A percentile compares a stretch with the other conserved stretches of the same genome.
Conservation (phyloP, 2,329 filamentous ascomycete genomes). For the Calycina marina region DNA sequence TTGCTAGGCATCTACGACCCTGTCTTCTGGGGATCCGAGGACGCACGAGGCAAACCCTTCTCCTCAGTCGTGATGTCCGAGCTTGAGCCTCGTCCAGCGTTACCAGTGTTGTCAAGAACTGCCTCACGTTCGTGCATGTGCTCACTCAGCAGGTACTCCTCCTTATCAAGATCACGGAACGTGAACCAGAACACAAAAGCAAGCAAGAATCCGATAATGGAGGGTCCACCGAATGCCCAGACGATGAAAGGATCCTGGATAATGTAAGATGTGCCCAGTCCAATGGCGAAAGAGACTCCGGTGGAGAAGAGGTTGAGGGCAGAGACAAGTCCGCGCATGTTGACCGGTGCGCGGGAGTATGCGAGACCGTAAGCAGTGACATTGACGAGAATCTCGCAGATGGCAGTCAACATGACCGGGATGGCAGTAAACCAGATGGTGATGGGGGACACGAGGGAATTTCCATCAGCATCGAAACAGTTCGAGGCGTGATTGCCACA, state of each 20-base stretch:
- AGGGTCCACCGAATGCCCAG: slow-evolving; percentile 33
- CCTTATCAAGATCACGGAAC: slow-evolving; percentile 21
- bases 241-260: slow-evolving; percentile 33
- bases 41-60: no score
- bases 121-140: neutral
- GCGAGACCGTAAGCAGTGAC: slow-evolving; percentile 36
- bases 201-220: slow-evolving; percentile 29
- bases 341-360: slow-evolving; percentile 33
- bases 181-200: slow-evolving; percentile 31
- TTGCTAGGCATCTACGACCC: no score
- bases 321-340: slow-evolving; percentile 35
- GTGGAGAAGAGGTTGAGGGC: slow-evolving; percentile 33
- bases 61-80: no score
- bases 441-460: slow-evolving; percentile 22
- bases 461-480: slow-evolving; percentile 11
- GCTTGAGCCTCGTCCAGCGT: neutral
- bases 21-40: no score
- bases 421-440: slow-evolving; percentile 42
- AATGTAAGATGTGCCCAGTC: slow-evolving; percentile 29
- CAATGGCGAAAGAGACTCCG: slow-evolving; percentile 30
- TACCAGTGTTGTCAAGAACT: no score
- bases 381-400: slow-evolving; percentile 36
- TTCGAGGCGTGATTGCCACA: slow-evolving; percentile 33
- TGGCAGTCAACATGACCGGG: slow-evolving; percentile 32
- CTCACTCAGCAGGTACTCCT: slow-evolving; percentile 27